Evolutionary conservation across 305 asterid species (phyloP).

Genomic region (Coffea humblotiana): DNA sequence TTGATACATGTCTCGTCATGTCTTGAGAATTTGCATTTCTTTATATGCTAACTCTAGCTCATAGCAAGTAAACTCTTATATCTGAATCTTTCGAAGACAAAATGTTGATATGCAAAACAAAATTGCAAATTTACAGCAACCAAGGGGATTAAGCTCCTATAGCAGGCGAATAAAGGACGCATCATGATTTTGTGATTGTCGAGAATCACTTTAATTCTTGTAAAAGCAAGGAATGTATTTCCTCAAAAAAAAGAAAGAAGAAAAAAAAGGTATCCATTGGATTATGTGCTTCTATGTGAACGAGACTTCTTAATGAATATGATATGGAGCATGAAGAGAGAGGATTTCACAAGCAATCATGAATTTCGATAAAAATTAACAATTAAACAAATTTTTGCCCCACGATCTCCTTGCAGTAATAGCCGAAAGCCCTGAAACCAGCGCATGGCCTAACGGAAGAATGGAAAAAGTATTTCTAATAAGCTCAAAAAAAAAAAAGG

Average conservation of each 20-base stretch:
- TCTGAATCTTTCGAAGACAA: neutral
- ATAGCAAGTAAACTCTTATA: neutral
- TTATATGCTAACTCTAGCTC: neutral
- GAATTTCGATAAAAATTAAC: neutral
- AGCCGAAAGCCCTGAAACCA: neutral
- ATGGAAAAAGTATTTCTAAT: neutral
- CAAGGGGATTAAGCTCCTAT: neutral
- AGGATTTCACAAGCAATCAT: neutral
- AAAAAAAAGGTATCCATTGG: neutral
- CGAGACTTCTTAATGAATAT: neutral
- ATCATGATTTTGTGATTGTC: neutral
- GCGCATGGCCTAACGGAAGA: neutral
- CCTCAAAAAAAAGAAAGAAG: neutral
- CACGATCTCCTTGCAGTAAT: neutral
- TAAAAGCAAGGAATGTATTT: neutral
- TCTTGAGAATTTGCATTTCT: neutral
- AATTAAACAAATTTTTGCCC: neutral
- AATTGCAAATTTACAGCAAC: neutral
- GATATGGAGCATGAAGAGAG: neutral
- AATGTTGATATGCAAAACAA: neutral
- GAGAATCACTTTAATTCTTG: neutral
- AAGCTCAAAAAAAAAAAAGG: neutral
- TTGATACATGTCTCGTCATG: neutral
- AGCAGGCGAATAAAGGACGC: neutral
- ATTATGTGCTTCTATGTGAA: neutral